Evolutionary conservation across 2,329 filamentous ascomycete species (phyloP).

Genomic region (Exophiala mesophila): DNA sequence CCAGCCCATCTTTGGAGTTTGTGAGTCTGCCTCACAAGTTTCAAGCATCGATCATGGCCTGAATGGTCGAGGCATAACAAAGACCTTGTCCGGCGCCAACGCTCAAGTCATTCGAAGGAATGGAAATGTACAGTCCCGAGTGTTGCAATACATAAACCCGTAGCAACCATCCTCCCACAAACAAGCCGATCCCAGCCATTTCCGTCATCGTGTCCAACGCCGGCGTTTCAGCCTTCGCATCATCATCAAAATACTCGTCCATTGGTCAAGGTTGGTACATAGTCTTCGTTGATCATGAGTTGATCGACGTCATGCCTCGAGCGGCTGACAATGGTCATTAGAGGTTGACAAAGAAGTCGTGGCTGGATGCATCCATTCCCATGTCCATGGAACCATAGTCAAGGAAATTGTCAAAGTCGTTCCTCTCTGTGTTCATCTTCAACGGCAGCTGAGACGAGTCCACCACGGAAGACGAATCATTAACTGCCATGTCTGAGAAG

Average conservation of each 20-base stretch:
- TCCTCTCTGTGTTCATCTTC: conserved; percentile 20
- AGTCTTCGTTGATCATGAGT: no score
- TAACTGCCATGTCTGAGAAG: conserved; percentile 18
- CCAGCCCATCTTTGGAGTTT: not conserved
- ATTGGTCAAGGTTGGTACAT: no score
- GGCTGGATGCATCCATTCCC: conserved; percentile 18
- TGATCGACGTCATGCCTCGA: no score
- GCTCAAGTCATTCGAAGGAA: conserved; percentile 3
- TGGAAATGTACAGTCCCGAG: conserved; percentile 5
- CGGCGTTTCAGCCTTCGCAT: not conserved
- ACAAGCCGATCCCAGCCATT: not conserved
- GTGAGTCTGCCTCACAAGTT: not conserved
- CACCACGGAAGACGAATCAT: conserved; percentile 5
- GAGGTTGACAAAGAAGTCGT: conserved; percentile 21
- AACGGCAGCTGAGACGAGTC: conserved; percentile 12
- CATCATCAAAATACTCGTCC: no score
- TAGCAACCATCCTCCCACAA: not conserved
- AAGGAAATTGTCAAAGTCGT: conserved; percentile 28
- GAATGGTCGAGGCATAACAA: not conserved
- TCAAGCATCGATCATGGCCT: not conserved
- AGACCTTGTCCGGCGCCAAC: conserved; percentile 1
- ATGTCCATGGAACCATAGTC: conserved; percentile 25
- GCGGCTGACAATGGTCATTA: no score
- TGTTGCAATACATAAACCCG: not conserved
- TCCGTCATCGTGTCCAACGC: not conserved